Percentiles rank a stretch among this genome's conserved stretches.
Conservation (phyloP, 352 stramenopile genomes). For the Phytopythium chamaehyphon region DNA sequence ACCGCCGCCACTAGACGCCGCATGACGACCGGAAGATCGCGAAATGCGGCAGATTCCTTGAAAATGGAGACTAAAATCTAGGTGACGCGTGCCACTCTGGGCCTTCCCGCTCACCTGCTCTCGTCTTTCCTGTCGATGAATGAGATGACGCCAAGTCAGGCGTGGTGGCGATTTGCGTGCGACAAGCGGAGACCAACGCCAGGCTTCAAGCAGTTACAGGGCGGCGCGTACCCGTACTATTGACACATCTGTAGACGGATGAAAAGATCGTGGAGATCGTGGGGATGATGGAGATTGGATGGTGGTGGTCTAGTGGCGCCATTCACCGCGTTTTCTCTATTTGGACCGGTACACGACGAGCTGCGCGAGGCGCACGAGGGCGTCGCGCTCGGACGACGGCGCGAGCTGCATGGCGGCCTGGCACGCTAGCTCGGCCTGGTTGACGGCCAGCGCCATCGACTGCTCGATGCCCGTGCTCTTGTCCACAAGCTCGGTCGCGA, state of each 20-base stretch:
- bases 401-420: conserved; percentile 88
- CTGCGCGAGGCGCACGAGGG: conserved; percentile 82
- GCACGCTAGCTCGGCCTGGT: conserved; percentile 95
- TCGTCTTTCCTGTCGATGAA: too few species aligned
- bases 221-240: too few species aligned
- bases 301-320: background rate
- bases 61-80: too few species aligned
- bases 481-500: conserved; percentile 86
- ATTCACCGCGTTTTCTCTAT: conserved; percentile 69
- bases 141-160: too few species aligned
- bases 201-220: conserved; percentile 7
- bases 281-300: too few species aligned
- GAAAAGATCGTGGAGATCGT: too few species aligned
- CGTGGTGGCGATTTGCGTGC: too few species aligned
- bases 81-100: too few species aligned
- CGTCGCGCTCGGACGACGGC: conserved; percentile 78
- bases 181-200: conserved; percentile 9
- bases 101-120: too few species aligned
- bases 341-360: conserved; percentile 86
- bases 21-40: background rate
- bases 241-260: conserved; percentile 17
- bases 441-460: conserved; percentile 94
- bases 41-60: background rate
- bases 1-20: background rate
- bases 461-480: conserved; percentile 90